Conservation (phyloP, 495 filamentous ascomycete genomes). For the Aspergillus wentii region DNA sequence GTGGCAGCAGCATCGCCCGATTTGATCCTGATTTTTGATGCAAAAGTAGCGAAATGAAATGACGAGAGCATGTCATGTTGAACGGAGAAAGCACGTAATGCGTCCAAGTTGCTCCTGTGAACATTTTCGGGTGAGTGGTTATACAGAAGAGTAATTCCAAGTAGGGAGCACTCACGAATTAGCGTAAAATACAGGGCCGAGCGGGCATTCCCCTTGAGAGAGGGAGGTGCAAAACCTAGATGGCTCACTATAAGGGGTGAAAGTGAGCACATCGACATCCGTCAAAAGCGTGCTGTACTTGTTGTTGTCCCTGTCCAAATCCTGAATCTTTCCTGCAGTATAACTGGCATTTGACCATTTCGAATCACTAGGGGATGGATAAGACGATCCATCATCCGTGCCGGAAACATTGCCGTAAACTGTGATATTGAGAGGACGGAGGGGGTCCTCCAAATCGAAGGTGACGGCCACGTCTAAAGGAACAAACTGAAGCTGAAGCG, state of each 20-base stretch:
- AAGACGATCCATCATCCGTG: slow-evolving; percentile 31
- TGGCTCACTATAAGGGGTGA: slow-evolving; percentile 53
- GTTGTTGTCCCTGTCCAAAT: slow-evolving; percentile 45
- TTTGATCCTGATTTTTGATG: slow-evolving; percentile 61
- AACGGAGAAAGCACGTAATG: slow-evolving; percentile 67
- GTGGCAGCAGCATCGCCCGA: slow-evolving; percentile 62
- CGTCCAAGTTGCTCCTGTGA: slow-evolving; percentile 44
- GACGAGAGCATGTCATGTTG: slow-evolving; percentile 70
- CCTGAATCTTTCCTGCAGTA: slow-evolving; percentile 72
- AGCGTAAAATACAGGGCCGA: slow-evolving; percentile 64
- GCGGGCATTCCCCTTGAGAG: slow-evolving; percentile 62
- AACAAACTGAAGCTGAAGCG: slow-evolving; percentile 70
- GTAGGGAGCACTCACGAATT: slow-evolving; percentile 47
- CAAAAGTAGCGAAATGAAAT: slow-evolving; percentile 81
- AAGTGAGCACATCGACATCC: slow-evolving; percentile 67
- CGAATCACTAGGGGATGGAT: slow-evolving; percentile 48
- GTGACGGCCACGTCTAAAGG: slow-evolving; percentile 66
- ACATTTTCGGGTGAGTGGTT: background rate
- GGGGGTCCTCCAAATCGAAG: slow-evolving; percentile 58
- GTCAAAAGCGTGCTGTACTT: slow-evolving; percentile 67
- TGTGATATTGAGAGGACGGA: slow-evolving; percentile 68
- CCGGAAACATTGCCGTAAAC: slow-evolving; percentile 92
- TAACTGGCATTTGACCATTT: slow-evolving; percentile 50
- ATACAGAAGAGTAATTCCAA: background rate
- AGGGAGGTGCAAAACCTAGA: slow-evolving; percentile 60